Conservation (phyloP, 306 rosid species). For the Amphicarpaea edgeworthii region DNA sequence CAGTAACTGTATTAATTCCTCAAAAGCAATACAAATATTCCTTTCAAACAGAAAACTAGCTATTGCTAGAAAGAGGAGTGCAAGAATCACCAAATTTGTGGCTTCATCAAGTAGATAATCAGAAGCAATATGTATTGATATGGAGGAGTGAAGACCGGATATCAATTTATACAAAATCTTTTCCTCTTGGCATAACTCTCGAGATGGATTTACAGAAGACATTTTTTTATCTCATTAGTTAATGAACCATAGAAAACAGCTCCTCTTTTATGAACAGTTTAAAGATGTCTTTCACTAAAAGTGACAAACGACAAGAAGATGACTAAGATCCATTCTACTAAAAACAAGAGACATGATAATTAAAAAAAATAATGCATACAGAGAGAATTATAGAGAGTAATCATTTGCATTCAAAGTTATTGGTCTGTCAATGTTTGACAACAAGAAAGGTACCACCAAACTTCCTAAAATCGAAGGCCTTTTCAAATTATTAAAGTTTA, state of each 20-base stretch:
- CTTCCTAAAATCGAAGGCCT: not conserved
- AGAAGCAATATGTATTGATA: constrained; percentile 90
- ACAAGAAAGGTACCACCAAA: not conserved
- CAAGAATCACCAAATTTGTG: constrained; percentile 62
- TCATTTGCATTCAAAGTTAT: not conserved
- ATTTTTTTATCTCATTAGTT: not conserved
- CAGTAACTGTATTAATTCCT: constrained; percentile 34
- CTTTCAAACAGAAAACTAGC: constrained; percentile 34
- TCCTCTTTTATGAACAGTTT: constrained; percentile 15
- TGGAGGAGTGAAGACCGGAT: constrained; percentile 98
- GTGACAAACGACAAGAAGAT: constrained; percentile 30
- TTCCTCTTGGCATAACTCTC: constrained; percentile 87
- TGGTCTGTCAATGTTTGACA: not conserved
- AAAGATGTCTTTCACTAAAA: constrained; percentile 5
- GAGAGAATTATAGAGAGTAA: not conserved
- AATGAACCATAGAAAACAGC: constrained; percentile 6
- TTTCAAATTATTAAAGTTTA: constrained; percentile 5
- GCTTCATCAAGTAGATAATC: constrained; percentile 88
- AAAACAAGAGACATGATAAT: constrained; percentile 23
- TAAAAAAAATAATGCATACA: constrained; percentile 23
- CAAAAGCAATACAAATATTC: constrained; percentile 13
- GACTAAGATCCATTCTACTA: not conserved
- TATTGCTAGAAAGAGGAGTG: constrained; percentile 1
- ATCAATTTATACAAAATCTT: constrained; percentile 92
- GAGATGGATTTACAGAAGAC: constrained; percentile 71